A percentile compares a stretch with the other conserved stretches of the same genome.
Conservation (phyloP, 371 early-diverging fungal species). For the Lichtheimia corymbifera region DNA sequence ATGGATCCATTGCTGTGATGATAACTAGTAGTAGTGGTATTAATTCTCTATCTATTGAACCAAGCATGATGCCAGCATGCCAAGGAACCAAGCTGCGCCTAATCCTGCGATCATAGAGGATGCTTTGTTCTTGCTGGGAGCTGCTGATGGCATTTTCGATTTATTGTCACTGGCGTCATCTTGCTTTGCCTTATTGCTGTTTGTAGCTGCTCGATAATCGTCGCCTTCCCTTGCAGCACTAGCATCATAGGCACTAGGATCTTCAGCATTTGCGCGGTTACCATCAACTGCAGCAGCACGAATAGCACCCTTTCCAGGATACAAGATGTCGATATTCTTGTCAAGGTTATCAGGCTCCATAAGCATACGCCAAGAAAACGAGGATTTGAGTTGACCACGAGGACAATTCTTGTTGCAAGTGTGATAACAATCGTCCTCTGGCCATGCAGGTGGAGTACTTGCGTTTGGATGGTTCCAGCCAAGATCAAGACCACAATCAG, state of each 20-base stretch:
- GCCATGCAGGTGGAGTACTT: constrained; percentile 40
- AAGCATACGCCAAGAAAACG: constrained; percentile 45
- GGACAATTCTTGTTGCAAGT: constrained; percentile 54
- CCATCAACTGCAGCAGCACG: constrained; percentile 33
- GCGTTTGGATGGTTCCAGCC: constrained; percentile 59
- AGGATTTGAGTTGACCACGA: constrained; percentile 44
- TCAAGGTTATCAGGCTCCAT: constrained; percentile 21
- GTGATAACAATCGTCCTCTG: constrained; percentile 52
- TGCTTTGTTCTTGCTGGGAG: no score
- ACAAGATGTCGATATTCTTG: constrained; percentile 23
- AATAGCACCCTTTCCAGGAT: constrained; percentile 37
- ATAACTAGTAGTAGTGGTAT: no score
- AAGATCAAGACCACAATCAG: constrained; percentile 56
- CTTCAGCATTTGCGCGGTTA: not conserved
- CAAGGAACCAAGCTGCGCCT: no score
- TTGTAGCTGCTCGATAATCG: not conserved
- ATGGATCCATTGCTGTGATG: no score
- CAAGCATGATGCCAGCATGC: no score
- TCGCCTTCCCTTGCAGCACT: not conserved
- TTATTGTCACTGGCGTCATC: not conserved
- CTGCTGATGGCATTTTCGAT: no score
- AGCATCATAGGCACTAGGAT: constrained; percentile 19
- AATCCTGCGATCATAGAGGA: no score
- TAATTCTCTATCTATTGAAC: no score
- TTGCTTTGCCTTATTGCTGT: not conserved